A percentile compares a stretch with the other conserved stretches of the same genome.
Conservation (phyloP, 768 basidiomycete species). For the Pleurotus eryngii region DNA sequence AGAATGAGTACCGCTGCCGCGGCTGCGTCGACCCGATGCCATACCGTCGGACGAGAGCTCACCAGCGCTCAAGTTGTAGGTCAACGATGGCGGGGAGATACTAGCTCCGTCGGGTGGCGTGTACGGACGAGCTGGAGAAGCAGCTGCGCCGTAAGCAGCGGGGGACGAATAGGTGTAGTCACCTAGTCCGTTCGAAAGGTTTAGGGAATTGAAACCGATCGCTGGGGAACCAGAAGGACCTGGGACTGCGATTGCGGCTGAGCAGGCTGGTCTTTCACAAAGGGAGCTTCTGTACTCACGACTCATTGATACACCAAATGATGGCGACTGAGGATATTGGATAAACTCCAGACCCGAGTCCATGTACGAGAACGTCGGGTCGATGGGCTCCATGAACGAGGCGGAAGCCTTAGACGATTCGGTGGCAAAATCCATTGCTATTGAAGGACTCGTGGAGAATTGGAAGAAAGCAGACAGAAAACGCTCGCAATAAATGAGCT, state of each 20-base stretch:
- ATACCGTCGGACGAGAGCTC: conserved; percentile 75
- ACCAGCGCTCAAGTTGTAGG: conserved; percentile 64
- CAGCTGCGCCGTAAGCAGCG: conserved; percentile 38
- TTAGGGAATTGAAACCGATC: conserved; percentile 61
- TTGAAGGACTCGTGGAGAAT: conserved; percentile 29
- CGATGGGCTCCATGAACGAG: conserved; percentile 45
- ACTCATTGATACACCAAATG: conserved; percentile 50
- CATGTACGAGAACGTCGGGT: conserved; percentile 45
- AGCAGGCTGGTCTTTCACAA: conserved; percentile 10
- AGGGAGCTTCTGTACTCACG: conserved; percentile 40
- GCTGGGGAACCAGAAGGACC: conserved; percentile 52
- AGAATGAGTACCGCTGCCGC: conserved; percentile 61
- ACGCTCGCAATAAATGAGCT: conserved; percentile 19
- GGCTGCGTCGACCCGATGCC: conserved; percentile 62
- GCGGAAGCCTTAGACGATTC: conserved; percentile 37
- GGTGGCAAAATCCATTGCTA: conserved; percentile 42
- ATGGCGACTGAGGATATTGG: conserved; percentile 59
- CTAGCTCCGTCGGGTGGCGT: conserved; percentile 61
- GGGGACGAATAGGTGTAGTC: conserved; percentile 56
- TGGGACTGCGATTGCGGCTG: conserved; percentile 39
- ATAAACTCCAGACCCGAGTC: conserved; percentile 59
- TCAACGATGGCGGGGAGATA: conserved; percentile 69
- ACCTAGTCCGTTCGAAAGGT: conserved; percentile 49
- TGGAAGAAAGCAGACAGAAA: conserved; percentile 24
- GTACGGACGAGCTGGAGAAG: conserved; percentile 62